A percentile compares a stretch with the other conserved stretches of the same genome.
phyloP scores from a whole-genome alignment of 2,329 filamentous ascomycete genomes.

The Verticillium nubilum region DNA sequence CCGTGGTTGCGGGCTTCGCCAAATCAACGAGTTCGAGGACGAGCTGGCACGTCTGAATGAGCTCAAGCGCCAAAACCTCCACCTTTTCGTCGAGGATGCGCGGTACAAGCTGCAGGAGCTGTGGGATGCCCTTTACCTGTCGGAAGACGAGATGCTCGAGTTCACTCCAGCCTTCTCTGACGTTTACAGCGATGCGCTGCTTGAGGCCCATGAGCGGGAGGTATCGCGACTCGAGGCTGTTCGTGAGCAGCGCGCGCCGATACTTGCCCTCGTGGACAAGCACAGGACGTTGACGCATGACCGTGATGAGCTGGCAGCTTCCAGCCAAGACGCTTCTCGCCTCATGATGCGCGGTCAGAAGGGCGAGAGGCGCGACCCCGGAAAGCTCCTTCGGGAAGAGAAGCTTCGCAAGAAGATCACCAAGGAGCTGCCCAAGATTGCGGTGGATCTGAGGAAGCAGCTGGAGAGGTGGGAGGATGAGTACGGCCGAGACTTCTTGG shows the following conservation, averaged over 20 bases:
- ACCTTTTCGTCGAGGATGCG: constrained; percentile 93
- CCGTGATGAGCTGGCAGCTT: constrained; percentile 79
- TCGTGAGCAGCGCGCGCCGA: constrained; percentile 81
- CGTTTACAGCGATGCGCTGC: constrained; percentile 90
- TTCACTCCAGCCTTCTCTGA: constrained; percentile 97
- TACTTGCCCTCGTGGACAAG: constrained; percentile 73
- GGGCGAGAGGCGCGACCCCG: constrained; percentile 90
- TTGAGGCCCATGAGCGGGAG: constrained; percentile 92
- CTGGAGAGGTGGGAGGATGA: constrained; percentile 89
- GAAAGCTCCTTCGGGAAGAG: constrained; percentile 88
- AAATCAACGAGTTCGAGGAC: constrained; percentile 94
- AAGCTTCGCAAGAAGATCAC: constrained; percentile 96
- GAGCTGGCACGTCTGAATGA: constrained; percentile 83
- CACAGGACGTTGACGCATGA: constrained; percentile 81
- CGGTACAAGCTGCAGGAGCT: constrained; percentile 86
- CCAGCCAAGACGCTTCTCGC: constrained; percentile 90
- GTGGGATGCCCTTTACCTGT: constrained; percentile 92
- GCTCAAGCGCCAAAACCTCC: constrained; percentile 89
- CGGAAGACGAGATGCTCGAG: constrained; percentile 97
- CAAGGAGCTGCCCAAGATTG: constrained; percentile 91
- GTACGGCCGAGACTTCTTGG: constrained; percentile 86
- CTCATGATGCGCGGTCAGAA: constrained; percentile 88
- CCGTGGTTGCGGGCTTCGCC: constrained; percentile 82
- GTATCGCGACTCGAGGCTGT: constrained; percentile 76
- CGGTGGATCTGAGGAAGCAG: constrained; percentile 74